Conservation (phyloP, 192 early-diverging fungal genomes). For the Chytriomyces hyalinus region DNA sequence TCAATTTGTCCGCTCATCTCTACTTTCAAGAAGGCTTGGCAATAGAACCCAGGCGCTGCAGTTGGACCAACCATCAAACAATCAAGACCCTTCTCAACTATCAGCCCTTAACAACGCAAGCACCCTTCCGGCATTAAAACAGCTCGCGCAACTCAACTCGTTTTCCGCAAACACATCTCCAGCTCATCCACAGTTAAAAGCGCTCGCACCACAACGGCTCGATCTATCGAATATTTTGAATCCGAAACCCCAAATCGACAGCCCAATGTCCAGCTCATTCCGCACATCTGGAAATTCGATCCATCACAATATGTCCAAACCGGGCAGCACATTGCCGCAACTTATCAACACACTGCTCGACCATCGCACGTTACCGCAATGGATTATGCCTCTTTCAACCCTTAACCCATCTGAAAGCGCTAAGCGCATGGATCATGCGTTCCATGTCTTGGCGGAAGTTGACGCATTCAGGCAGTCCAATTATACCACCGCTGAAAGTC, state of each 20-base stretch:
- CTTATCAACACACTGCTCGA: conserved; percentile 8
- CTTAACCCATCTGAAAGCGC: background rate
- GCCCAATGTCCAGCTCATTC: background rate
- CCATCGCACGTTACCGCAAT: conserved; percentile 13
- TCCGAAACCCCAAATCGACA: background rate
- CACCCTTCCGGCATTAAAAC: background rate
- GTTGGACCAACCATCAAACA: background rate
- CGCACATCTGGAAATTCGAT: background rate
- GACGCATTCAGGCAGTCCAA: background rate
- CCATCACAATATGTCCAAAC: conserved; percentile 1
- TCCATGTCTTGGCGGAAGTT: conserved; percentile 17
- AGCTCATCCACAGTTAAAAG: background rate
- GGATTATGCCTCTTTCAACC: conserved; percentile 7
- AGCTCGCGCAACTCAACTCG: background rate
- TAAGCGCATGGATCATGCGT: conserved; percentile 10
- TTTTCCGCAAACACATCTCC: background rate
- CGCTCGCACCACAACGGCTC: conserved; percentile 14
- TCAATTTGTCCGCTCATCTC: background rate
- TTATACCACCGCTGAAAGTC: background rate
- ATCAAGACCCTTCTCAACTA: background rate
- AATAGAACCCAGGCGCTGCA: background rate
- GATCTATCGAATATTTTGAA: background rate
- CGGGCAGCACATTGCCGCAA: conserved; percentile 14
- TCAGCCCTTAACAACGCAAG: conserved; percentile 3
- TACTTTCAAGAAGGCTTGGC: background rate